Evolutionary conservation across 2,329 filamentous ascomycete genomes (phyloP).

Genomic region (Aspergillus texensis): DNA sequence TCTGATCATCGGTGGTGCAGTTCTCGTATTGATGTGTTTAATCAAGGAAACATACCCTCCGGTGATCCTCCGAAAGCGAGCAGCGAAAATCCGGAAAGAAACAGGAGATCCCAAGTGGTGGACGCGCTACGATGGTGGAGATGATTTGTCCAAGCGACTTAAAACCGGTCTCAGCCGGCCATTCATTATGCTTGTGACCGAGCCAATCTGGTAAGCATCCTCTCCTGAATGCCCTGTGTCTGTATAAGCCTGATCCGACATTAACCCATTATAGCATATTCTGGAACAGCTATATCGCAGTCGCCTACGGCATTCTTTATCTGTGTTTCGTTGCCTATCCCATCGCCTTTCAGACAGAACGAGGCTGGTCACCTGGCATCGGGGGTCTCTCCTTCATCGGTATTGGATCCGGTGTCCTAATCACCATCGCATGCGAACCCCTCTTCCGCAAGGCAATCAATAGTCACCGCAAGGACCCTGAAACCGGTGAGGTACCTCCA

Average conservation of each 20-base stretch:
- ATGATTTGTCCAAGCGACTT: constrained; percentile 59
- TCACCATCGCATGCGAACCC: constrained; percentile 59
- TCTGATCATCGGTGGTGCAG: constrained; percentile 67
- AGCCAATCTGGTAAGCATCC: constrained; percentile 71
- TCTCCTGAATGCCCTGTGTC: neutral
- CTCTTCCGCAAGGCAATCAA: constrained; percentile 75
- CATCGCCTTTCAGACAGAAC: constrained; percentile 71
- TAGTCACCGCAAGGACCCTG: constrained; percentile 69
- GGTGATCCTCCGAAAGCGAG: constrained; percentile 66
- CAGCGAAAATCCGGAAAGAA: constrained; percentile 62
- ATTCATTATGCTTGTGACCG: constrained; percentile 71
- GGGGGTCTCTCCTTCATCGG: constrained; percentile 77
- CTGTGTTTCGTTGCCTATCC: constrained; percentile 88
- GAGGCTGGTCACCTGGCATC: constrained; percentile 73
- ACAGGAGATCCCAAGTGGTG: constrained; percentile 71
- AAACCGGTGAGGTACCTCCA: constrained; percentile 69
- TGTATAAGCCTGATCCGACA: too few species aligned
- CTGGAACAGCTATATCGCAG: constrained; percentile 68
- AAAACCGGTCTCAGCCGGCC: constrained; percentile 74
- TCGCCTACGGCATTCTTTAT: constrained; percentile 82
- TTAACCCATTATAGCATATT: constrained; percentile 57
- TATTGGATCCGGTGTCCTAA: constrained; percentile 57
- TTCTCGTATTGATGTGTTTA: constrained; percentile 58
- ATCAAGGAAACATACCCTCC: constrained; percentile 76
- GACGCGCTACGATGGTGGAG: constrained; percentile 73